Base-by-base conservation (phyloP, 1,284 basidiomycete genomes). In the Ganoderma lucidum region DNA sequence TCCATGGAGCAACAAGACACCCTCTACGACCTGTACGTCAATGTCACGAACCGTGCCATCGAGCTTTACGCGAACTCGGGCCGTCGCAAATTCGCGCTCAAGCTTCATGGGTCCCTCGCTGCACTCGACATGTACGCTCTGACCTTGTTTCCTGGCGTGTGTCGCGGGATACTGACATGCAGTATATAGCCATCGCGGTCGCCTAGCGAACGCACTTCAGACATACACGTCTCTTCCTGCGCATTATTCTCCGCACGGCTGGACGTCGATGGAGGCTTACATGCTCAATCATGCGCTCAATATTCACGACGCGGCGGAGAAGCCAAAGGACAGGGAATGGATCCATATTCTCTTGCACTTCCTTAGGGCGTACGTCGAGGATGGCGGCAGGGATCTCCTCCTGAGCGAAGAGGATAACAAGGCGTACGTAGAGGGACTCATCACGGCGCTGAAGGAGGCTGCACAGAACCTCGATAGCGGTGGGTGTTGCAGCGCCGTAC, bases 101-200 rank as follows among this genome's bases (percentile, higher is more conserved):
- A 93, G 75, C 82, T 98, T 59, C 94, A 96, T 75, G 93, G 92
- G 1, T 90, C 88, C 75, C 84, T 98, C 3, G 96, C 96, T 0
- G 93, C 93, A 9, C 87, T 99, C 28, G 94, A 98, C 74, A 80
- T 93, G 95, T 96, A 82, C 75, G 93, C 83, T 28, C 15, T 28
- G 15, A 23, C 35, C 15, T 35, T 23, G 23, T 39, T 41, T 12
- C 1, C 23, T n/a, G 6, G 6, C n/a, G 3, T 30, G 9, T 12
- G 19, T n/a, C 15, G 44, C 14, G 56, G 39, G n/a, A 6, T 41
- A 30, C 30, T 61, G 56, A 30, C 32, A 63, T 48, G 72, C 44
- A 6, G 44, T 28, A 4, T 72, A 6, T 76, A 96, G 93, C 19
- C 87, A 91, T 78, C 91, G 93, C 56, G 86, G 85, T 45, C 88